Base-by-base conservation (phyloP, 768 basidiomycete genomes). In the Lactifluus pinguis region DNA sequence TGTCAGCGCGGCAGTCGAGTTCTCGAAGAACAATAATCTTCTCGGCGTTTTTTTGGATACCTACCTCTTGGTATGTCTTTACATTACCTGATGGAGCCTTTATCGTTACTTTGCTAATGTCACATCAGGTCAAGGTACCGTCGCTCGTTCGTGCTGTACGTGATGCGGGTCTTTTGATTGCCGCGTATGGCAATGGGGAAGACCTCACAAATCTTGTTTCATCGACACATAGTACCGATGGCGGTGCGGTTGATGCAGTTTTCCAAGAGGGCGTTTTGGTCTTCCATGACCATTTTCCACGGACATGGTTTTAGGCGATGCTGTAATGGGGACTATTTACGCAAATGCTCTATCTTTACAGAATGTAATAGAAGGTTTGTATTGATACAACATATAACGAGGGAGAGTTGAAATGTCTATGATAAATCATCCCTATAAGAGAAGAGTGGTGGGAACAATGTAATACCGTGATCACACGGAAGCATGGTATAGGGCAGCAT, bases 41-140 rank as follows among this genome's bases (percentile, higher is more conserved):
- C 76, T 99, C 58, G 97, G 97, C 59, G 78, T 99, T 49, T 85
- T 95, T 69, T 80, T 97, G 53, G 91, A 97, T 71, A 88, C 89
- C 11, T 82, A 85, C 41, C 77, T 98, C 60, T 74, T 98, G 76
- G 95, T 97, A 70, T 72, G 84, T 74, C 21, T 60, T 55, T n/a
- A 53, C 11, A 11, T 34, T 15, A 25, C 48, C 54, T 14, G 34
- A 34, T 14, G 45, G 45, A n/a, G 45, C 15, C 53, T 7, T 47
- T 6, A 45, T 53, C 30, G 25, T 50, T 56, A 67, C 60, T 52
- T 29, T 49, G 19, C 45, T 55, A 57, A 25, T 68, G 62, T 38
- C 25, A 36, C 50, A n/a, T 32, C 67, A 93, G 93, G 79, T 85
- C 39, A 85, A 88, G 69, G 93, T 97, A 32, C 95, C 95, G 47